Evolutionary conservation across 2,329 filamentous ascomycete species (phyloP).

Genomic region (Nigrograna mackinnonii): DNA sequence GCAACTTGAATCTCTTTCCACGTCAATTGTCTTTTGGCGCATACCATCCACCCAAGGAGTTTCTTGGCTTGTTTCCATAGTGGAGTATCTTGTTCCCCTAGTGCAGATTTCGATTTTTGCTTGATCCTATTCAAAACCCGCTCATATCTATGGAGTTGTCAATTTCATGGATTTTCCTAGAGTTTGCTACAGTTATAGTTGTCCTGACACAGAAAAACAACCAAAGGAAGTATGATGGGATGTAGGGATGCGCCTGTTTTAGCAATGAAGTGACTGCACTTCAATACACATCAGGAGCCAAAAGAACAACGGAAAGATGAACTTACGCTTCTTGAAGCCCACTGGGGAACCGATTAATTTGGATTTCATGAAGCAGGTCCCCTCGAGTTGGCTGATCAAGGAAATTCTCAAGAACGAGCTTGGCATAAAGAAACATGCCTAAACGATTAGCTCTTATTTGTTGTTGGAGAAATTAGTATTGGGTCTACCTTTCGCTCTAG

Average conservation of each 20-base stretch:
- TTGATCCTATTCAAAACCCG: slow-evolving; percentile 27
- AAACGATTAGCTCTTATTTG: not conserved
- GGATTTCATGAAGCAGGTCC: slow-evolving; percentile 17
- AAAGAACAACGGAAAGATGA: no score
- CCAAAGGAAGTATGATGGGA: no score
- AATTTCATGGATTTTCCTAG: no score
- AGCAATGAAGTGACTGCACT: no score
- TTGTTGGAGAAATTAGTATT: not conserved
- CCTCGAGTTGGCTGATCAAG: slow-evolving; percentile 14
- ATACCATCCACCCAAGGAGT: slow-evolving; percentile 30
- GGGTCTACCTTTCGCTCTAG: slow-evolving; percentile 22
- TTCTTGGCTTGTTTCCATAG: slow-evolving; percentile 22
- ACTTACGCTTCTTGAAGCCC: slow-evolving; percentile 25
- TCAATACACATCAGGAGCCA: no score
- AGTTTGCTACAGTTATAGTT: no score
- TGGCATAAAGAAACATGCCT: slow-evolving; percentile 34
- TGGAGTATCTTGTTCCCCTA: slow-evolving; percentile 20
- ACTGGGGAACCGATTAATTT: slow-evolving; percentile 16
- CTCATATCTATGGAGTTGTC: slow-evolving; percentile 18
- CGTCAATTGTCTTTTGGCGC: slow-evolving; percentile 26
- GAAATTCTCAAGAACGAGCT: slow-evolving; percentile 26
- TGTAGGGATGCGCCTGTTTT: no score
- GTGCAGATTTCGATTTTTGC: slow-evolving; percentile 1
- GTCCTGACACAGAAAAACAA: no score
- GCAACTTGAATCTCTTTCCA: slow-evolving; percentile 32